phyloP scores from a whole-genome alignment of 2,329 filamentous ascomycete genomes.

The Cyphellophora europaea region DNA sequence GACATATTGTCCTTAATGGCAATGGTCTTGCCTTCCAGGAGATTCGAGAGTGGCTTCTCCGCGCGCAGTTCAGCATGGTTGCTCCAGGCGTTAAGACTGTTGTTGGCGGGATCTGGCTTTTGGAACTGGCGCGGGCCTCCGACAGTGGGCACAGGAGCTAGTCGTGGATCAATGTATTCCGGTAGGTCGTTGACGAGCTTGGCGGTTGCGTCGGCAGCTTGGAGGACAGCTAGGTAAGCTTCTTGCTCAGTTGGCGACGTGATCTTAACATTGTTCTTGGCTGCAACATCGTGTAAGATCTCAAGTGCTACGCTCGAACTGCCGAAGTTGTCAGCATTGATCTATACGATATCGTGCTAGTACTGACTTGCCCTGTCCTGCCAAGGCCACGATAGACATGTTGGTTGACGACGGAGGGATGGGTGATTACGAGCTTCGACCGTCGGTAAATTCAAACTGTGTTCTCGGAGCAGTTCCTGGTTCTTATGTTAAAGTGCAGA shows the following conservation, averaged over 20 bases:
- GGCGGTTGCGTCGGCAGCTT: conserved; percentile 15
- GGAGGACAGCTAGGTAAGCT: conserved; percentile 16
- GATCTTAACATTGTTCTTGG: conserved; percentile 5
- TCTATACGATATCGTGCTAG: not conserved
- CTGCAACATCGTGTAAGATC: conserved; percentile 2
- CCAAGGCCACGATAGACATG: not conserved
- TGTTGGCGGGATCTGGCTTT: conserved; percentile 18
- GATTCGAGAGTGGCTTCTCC: conserved; percentile 7
- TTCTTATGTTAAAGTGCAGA: too few species aligned
- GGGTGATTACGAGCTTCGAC: too few species aligned
- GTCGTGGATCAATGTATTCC: conserved; percentile 25
- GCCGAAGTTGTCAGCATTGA: not conserved
- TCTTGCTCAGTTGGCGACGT: conserved; percentile 4
- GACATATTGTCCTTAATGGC: conserved; percentile 48
- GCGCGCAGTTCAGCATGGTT: conserved; percentile 22
- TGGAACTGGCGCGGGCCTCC: conserved; percentile 5
- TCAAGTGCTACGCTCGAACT: conserved; percentile 1
- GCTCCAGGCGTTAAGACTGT: conserved; percentile 33
- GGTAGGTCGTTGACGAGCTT: conserved; percentile 20
- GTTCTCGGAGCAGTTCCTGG: too few species aligned
- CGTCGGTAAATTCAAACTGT: too few species aligned
- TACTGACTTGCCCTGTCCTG: not conserved
- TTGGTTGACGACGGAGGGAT: too few species aligned
- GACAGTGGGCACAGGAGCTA: conserved; percentile 17
- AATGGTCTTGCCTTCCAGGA: conserved; percentile 35